These are phyloP conservation scores for Bacidia rubella DNA, from an alignment of 495 filamentous ascomycete genomes.

Conservation along the genomic window DNA sequence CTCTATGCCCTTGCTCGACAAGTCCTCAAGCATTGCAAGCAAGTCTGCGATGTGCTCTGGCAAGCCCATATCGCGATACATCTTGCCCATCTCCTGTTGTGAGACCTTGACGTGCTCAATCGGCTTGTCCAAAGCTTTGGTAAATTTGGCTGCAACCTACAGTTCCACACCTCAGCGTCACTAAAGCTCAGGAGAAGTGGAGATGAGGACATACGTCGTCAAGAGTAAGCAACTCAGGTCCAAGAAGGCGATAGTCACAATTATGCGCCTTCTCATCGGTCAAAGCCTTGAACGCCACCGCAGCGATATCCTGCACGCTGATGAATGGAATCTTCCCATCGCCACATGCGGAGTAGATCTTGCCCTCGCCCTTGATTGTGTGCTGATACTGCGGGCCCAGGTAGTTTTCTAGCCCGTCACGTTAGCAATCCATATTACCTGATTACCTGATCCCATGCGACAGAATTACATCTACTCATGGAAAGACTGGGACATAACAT, in stretches of 20 bases:
- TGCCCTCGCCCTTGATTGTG: slow-evolving; percentile 28
- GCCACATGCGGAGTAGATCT: slow-evolving; percentile 31
- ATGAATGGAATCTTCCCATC: slow-evolving; percentile 34
- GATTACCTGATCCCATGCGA: too few species aligned
- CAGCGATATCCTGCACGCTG: slow-evolving; percentile 34
- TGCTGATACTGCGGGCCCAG: slow-evolving; percentile 13
- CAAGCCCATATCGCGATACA: slow-evolving; percentile 19
- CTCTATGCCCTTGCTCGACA: slow-evolving; percentile 26
- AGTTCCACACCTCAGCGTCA: not conserved
- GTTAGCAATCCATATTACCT: slow-evolving; percentile 11
- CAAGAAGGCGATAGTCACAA: slow-evolving; percentile 31
- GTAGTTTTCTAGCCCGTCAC: slow-evolving; percentile 26
- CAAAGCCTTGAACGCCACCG: slow-evolving; percentile 30
- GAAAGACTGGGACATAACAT: slow-evolving; percentile 11
- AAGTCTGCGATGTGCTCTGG: slow-evolving; percentile 24
- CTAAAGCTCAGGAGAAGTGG: not conserved
- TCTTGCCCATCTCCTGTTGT: slow-evolving; percentile 20
- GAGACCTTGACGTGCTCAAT: slow-evolving; percentile 33
- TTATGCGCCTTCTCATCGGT: slow-evolving; percentile 29
- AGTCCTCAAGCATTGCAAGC: slow-evolving; percentile 25
- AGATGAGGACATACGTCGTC: slow-evolving; percentile 24
- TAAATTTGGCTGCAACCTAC: slow-evolving; percentile 32
- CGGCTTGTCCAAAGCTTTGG: slow-evolving; percentile 24
- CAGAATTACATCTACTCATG: too few species aligned
- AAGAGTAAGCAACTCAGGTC: slow-evolving; percentile 33